Evolutionary conservation across 2,329 filamentous ascomycete species (phyloP), one percentile per base, ranked within the genome.

Genomic region (Coniochaeta prunicola): DNA sequence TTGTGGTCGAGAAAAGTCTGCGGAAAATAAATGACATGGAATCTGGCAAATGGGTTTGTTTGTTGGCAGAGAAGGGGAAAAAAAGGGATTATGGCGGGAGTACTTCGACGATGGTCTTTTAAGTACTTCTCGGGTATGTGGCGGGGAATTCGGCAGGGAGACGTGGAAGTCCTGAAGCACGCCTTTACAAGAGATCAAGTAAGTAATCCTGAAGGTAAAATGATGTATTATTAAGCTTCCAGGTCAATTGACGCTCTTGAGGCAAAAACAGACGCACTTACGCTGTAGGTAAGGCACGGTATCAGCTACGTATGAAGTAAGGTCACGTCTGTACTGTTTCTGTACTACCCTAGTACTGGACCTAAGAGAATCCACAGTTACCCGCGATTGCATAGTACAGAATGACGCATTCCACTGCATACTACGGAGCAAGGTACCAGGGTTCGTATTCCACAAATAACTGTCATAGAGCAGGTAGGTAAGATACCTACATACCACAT

Each of bases 1-100:
- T 78, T 71, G 77, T 72, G 58, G 80, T 74, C 67, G 78, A 78
- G 75, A 96, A 94, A 71, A 96, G 80, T 71, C 84, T 81, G 70
- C 86, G 83, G 70, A 90, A 76, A 59, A 68, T 64, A 75, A 93
- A 81, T 77, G 85, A 90, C 80, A 85, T 84, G 63, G 64, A 57
- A 45, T 28, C 45, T 26, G 9, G 45, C 21, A 59, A 38, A n/a
- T n/a, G 53, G 34, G 57, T 66, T 57, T 68, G 66, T n/a, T n/a
- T n/a, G 65, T 58, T 58, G 45, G 60, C 57, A 58, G 58, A 58
- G 50, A 58, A 21, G 63, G 60, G 61, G 34, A 24, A 12, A 38
- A 60, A 55, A 61, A 58, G 58, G 61, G 61, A 57, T 15, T 7
- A 36, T 36, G 34, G 12, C 34, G 12, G 34, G 34, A 36, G n/a